phyloP scores from a whole-genome alignment of 257 asterid genomes.

The Gynochthodes officinalis region DNA sequence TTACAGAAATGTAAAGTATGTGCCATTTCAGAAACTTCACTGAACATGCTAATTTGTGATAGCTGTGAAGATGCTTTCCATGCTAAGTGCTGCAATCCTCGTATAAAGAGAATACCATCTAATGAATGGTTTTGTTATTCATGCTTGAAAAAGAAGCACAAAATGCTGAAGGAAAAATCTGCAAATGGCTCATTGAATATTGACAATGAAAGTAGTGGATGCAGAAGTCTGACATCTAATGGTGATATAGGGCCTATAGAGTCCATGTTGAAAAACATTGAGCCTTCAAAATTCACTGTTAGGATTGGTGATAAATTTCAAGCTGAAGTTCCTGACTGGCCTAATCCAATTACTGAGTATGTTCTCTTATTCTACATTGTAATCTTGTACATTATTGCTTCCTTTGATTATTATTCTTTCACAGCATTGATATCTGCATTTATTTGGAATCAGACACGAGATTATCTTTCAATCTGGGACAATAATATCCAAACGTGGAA shows the following conservation, averaged over 20 bases:
- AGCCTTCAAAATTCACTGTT: constrained; percentile 52
- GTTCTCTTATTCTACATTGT: constrained; percentile 29
- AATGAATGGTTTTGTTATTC: constrained; percentile 78
- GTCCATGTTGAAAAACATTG: constrained; percentile 53
- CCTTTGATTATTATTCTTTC: neutral
- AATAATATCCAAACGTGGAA: neutral
- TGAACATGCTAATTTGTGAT: constrained; percentile 72
- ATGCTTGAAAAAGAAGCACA: constrained; percentile 68
- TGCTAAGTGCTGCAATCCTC: constrained; percentile 65
- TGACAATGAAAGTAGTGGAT: constrained; percentile 30
- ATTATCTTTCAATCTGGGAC: neutral
- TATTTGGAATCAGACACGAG: neutral
- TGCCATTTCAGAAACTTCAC: constrained; percentile 40
- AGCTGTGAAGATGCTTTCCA: constrained; percentile 76
- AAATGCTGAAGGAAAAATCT: constrained; percentile 53
- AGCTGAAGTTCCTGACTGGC: constrained; percentile 73
- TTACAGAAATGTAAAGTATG: constrained; percentile 62
- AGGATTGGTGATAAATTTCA: constrained; percentile 72
- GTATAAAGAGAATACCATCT: constrained; percentile 45
- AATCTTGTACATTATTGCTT: neutral
- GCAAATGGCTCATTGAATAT: constrained; percentile 25
- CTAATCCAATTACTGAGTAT: constrained; percentile 61
- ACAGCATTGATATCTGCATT: neutral
- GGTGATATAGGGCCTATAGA: constrained; percentile 49
- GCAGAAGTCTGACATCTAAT: constrained; percentile 29